Conservation (phyloP, 345 rosid genomes). For the Pistacia integerrima region DNA sequence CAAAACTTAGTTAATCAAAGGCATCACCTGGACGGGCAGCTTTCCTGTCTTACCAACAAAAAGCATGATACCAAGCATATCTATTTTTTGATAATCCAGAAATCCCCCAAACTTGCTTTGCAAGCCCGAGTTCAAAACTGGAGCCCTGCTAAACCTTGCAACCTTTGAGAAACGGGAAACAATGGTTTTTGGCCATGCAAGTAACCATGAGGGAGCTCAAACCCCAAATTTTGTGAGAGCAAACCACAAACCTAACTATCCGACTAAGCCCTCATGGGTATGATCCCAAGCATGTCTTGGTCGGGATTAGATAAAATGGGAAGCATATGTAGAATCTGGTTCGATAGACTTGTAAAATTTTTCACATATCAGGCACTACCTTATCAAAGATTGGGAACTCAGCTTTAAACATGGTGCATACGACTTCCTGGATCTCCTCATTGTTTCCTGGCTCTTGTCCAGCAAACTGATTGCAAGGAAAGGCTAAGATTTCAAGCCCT, state of each 20-base stretch:
- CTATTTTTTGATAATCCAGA: neutral
- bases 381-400: constrained; percentile 92
- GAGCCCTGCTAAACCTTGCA: neutral
- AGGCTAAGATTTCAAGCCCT: constrained; percentile 90
- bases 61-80: neutral
- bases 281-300: neutral
- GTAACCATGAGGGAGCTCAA: neutral
- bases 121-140: neutral
- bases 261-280: neutral
- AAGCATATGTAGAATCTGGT: neutral
- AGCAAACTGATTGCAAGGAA: constrained; percentile 93
- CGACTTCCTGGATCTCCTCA: constrained; percentile 79
- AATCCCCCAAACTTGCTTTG: neutral
- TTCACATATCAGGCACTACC: constrained; percentile 38
- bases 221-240: neutral
- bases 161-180: neutral
- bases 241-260: neutral
- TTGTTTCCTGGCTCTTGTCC: constrained; percentile 95
- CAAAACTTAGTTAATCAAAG: neutral
- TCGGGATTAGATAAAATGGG: neutral
- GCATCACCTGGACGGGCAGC: neutral
- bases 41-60: neutral
- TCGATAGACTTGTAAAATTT: neutral
- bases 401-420: constrained; percentile 82
- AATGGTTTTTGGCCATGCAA: neutral